Evolutionary conservation across 768 basidiomycete species (phyloP).

Genomic region (Lactifluus hygrophoroides): DNA sequence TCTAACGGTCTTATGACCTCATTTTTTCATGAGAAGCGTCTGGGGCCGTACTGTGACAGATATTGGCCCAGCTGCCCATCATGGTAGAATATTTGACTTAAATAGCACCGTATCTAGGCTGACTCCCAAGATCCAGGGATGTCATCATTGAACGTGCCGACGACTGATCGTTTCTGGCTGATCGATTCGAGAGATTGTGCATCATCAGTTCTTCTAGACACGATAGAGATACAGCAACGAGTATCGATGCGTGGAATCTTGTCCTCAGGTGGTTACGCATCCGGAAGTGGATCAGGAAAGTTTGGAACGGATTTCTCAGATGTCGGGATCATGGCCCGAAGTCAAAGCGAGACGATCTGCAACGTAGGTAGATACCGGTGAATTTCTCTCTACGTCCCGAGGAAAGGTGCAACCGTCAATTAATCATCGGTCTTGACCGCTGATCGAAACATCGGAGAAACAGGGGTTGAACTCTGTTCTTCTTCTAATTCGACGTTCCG

Average conservation of each 20-base stretch:
- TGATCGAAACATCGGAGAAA: neutral
- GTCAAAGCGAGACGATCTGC: neutral
- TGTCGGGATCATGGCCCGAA: neutral
- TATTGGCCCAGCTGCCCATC: neutral
- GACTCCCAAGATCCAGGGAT: neutral
- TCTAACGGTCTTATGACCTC: neutral
- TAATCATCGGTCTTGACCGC: neutral
- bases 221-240: neutral
- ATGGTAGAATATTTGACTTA: neutral
- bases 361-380: conserved; percentile 2
- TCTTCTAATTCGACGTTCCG: neutral
- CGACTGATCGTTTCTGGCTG: neutral
- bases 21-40: neutral
- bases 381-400: neutral
- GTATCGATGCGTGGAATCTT: too few relatives aligned
- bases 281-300: conserved; percentile 9
- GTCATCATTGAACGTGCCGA: too few relatives aligned
- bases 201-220: neutral
- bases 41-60: neutral
- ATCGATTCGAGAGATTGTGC: conserved; percentile 7
- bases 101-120: neutral
- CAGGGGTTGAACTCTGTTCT: neutral
- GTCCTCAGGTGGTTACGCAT: neutral
- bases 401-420: neutral
- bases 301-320: neutral